phyloP scores from a whole-genome alignment of 305 asterid species.

The Ilex paraguariensis region DNA sequence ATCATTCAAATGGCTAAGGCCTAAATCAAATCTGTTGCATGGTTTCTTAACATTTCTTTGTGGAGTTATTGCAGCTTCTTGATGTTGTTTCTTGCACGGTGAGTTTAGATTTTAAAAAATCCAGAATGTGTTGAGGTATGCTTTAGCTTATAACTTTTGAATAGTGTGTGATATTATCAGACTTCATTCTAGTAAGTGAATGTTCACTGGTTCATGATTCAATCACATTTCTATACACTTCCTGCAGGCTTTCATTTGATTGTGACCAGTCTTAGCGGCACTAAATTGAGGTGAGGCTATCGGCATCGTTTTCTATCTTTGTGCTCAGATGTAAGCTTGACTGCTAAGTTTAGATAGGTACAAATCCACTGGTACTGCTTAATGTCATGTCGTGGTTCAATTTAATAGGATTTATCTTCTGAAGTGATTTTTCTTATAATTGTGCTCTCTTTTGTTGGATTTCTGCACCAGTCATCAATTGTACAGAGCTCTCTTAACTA shows the following conservation, averaged over 20 bases:
- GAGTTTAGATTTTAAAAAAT: slow-evolving; percentile 96
- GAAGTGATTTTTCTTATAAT: neutral
- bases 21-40: slow-evolving; percentile 21
- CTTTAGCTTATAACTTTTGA: slow-evolving; percentile 14
- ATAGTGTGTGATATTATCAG: slow-evolving; percentile 10
- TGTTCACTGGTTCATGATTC: slow-evolving; percentile 88
- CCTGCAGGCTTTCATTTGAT: slow-evolving; percentile 94
- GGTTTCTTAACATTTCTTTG: slow-evolving; percentile 50
- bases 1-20: slow-evolving; percentile 6
- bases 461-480: neutral
- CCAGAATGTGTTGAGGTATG: slow-evolving; percentile 95
- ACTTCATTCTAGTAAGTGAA: slow-evolving; percentile 27
- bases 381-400: slow-evolving; percentile 17
- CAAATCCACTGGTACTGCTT: slow-evolving; percentile 23
- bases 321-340: slow-evolving; percentile 99
- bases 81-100: slow-evolving; percentile 99
- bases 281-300: slow-evolving; percentile 83
- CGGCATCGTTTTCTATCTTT: slow-evolving; percentile 95
- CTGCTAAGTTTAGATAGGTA: slow-evolving; percentile 95
- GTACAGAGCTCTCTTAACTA: slow-evolving; percentile 22
- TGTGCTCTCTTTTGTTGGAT: neutral
- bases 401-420: neutral
- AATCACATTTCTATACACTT: slow-evolving; percentile 84
- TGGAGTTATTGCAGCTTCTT: slow-evolving; percentile 96
- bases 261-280: slow-evolving; percentile 78